Evolutionary conservation across 73 alveolate genomes (phyloP), one percentile per base, ranked within the genome.

Genomic region (Paramecium caudatum): DNA sequence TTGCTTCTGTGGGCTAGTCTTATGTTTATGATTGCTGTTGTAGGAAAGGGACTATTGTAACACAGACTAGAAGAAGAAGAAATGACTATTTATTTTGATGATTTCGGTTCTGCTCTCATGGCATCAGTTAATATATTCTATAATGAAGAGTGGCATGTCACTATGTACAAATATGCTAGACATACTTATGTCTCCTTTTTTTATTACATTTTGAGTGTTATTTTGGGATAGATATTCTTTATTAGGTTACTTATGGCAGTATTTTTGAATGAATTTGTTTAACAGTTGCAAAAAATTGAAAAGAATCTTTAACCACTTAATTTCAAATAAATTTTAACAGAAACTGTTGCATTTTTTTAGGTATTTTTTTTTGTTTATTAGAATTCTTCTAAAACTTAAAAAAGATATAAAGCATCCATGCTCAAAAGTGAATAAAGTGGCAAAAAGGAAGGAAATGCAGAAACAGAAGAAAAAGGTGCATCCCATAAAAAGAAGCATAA

Each of bases 101-200:
- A 69, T 55, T 41, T 85, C 0, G 69, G 68, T 13, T 68, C 68
- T 61, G 43, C 87, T 10, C 12, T 84, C 33, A 47, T 84, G 33
- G 92, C 92, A 0, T 47, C 49, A 17, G 74, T 84, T 8, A 46
- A 61, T 30, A 61, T 84, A 33, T 84, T 84, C 37, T 84, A 84
- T 84, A 84, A 84, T 61, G 92, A 84, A 61, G 92, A 84, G 37
- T 84, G 92, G 92, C 92, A 84, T 61, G 32, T 84, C 13, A 61
- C 92, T 13, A 84, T 84, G 92, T 84, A 84, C 37, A 61, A 61
- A 25, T 84, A 61, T 84, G 63, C 62, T 36, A 69, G 86, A 37
- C 21, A 32, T 37, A 47, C 82, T 16, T 37, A 47, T 10, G 49
- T 45, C 5, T 21, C 82, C 3, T 36, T 68, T 61, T 85, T 61